Evolutionary conservation across 768 basidiomycete genomes (phyloP).

Genomic region (Leccinum ochraceum): DNA sequence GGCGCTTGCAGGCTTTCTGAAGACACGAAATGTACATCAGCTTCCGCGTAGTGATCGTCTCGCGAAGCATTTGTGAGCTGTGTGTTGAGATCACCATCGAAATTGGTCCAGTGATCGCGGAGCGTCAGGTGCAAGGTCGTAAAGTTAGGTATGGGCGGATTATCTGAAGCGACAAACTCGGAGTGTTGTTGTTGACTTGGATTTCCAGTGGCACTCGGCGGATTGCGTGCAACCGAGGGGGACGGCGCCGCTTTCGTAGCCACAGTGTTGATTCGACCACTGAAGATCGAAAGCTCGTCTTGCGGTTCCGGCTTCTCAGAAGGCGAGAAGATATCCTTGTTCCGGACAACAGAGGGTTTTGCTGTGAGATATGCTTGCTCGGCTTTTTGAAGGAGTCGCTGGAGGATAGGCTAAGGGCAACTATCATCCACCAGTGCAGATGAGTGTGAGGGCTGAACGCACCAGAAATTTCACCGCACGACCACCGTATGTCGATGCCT

Average conservation of each 20-base stretch:
- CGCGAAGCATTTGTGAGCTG: conserved; percentile 44
- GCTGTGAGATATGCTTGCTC: conserved; percentile 52
- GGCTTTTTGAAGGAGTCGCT: conserved; percentile 62
- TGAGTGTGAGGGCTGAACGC: conserved; percentile 22
- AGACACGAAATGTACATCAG: conserved; percentile 18
- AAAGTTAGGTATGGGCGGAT: conserved; percentile 31
- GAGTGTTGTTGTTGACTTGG: conserved; percentile 28
- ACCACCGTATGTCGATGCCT: conserved; percentile 61
- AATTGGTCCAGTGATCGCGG: conserved; percentile 54
- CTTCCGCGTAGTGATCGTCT: conserved; percentile 28
- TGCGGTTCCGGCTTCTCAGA: conserved; percentile 47
- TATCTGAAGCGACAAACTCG: conserved; percentile 32
- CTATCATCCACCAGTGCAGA: conserved; percentile 6
- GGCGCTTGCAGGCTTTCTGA: conserved; percentile 7
- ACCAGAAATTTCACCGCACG: conserved; percentile 72
- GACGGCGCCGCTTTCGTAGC: conserved; percentile 43
- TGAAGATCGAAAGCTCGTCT: conserved; percentile 75
- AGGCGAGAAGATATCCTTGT: conserved; percentile 58
- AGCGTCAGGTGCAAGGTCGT: conserved; percentile 56
- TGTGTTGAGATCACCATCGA: conserved; percentile 53
- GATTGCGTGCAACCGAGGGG: conserved; percentile 8
- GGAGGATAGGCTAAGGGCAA: conserved; percentile 59
- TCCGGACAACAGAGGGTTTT: conserved; percentile 43
- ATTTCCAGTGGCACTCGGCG: conserved; percentile 23
- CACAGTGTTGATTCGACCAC: conserved; percentile 71